Percentiles rank a stretch among this genome's conserved stretches.
Conservation (phyloP, 768 basidiomycete species). For the Pisolithus sp. region DNA sequence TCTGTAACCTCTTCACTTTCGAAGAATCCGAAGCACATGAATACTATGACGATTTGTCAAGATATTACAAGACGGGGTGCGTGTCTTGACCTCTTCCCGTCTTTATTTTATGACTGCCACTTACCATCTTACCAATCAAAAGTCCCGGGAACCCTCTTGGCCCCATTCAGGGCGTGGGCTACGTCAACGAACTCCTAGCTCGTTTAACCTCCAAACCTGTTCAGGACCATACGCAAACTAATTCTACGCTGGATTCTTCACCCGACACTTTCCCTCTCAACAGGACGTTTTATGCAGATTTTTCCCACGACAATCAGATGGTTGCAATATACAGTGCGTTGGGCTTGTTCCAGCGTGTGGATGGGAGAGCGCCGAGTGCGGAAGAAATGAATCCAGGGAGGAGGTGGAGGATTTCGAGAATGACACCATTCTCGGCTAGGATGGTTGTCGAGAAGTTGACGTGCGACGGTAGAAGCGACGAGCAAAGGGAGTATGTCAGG, state of each 20-base stretch:
- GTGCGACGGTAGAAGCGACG: slow-evolving; percentile 30
- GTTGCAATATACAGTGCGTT: slow-evolving; percentile 63
- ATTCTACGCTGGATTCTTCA: slow-evolving; percentile 60
- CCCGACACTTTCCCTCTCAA: slow-evolving; percentile 66
- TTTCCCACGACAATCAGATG: slow-evolving; percentile 84
- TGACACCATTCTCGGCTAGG: slow-evolving; percentile 71
- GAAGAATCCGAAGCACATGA: slow-evolving; percentile 64
- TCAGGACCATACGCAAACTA: slow-evolving; percentile 64
- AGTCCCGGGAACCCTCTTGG: slow-evolving; percentile 69
- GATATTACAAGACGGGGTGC: slow-evolving; percentile 74
- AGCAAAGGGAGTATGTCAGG: slow-evolving; percentile 47
- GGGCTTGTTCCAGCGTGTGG: slow-evolving; percentile 43
- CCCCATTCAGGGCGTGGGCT: slow-evolving; percentile 78
- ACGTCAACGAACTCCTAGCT: slow-evolving; percentile 83
- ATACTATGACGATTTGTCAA: slow-evolving; percentile 66
- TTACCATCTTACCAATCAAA: not conserved
- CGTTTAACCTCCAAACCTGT: slow-evolving; percentile 64
- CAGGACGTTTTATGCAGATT: slow-evolving; percentile 68
- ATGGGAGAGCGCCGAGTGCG: slow-evolving; percentile 5
- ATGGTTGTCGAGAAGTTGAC: slow-evolving; percentile 68
- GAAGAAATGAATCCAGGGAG: slow-evolving; percentile 20
- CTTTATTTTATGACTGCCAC: not conserved
- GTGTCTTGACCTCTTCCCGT: slow-evolving; percentile 10
- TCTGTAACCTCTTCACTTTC: slow-evolving; percentile 64
- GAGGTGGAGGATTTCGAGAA: slow-evolving; percentile 47